Base-by-base conservation (phyloP, 2,329 filamentous ascomycete species). In the Diplodia mutila region DNA sequence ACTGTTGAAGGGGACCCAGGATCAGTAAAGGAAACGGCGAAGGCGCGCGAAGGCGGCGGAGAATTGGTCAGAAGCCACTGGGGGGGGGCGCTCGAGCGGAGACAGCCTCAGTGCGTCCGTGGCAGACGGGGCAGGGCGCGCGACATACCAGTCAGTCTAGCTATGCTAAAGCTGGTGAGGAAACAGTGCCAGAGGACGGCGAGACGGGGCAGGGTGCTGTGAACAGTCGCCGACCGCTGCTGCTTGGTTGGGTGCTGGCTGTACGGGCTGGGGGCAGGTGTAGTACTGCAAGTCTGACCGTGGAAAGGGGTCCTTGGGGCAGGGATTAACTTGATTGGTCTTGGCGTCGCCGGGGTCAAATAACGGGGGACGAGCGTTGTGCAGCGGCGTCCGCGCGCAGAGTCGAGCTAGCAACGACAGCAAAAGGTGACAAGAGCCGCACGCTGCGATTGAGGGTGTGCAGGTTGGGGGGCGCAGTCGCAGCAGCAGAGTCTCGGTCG, bases 81-180 rank as follows among this genome's bases (percentile, higher is more conserved):
- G 73, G 66, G 73, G 73, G 66, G 73, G 75, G 77, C 76, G 76
- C 73, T 70, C 74, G 67, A 73, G 72, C 71, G 73, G 69, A 71
- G 66, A 68, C 48, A 57, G 67, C 54, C 55, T 55, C 54, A 55
- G 67, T 21, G 65, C 39, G 53, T 29, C 46, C 23, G 67, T 57
- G 67, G 66, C 49, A 52, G 63, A 57, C 68, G 67, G 67, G 57
- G 59, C 46, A 57, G 48, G 67, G 64, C 66, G 66, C 69, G 70
- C 69, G 71, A 70, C 77, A 74, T 76, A 80, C 78, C 78, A 76
- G 75, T 73, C 71, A 75, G 74, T 71, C 70, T 75, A 75, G 73
- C 69, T 71, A 75, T 78, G 75, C 75, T 77, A 68, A 67, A 66
- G 73, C 71, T 49, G 48, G 39, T 29, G 65, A 34, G 32, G 29